These are phyloP conservation scores for Keithomyces neogunnii DNA, from an alignment of 2,329 filamentous ascomycete genomes.

Conservation along the genomic window DNA sequence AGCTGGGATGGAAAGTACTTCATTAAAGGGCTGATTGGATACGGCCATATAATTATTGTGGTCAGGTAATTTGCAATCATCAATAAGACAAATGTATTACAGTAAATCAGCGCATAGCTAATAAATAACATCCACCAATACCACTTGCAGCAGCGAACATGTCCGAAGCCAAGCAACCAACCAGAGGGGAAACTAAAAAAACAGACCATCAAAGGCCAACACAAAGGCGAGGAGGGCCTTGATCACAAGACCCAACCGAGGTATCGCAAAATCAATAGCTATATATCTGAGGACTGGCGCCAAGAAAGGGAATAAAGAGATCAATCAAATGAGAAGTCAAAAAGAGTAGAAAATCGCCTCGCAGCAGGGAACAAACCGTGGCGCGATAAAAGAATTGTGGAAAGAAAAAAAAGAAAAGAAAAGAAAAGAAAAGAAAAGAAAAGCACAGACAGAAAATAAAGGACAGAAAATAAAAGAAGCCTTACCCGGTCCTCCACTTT, in stretches of 20 bases:
- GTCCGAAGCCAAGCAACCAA: neutral
- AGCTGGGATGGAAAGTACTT: too few relatives aligned
- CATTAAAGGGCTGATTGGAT: too few relatives aligned
- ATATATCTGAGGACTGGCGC: slow-evolving; percentile 1
- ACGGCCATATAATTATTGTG: too few relatives aligned
- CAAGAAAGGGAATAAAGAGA: neutral
- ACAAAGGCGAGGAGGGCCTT: slow-evolving; percentile 4
- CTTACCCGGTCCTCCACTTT: slow-evolving; percentile 6
- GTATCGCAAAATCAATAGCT: slow-evolving; percentile 10
- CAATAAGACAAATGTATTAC: neutral
- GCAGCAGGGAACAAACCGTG: neutral
- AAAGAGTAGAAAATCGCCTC: neutral
- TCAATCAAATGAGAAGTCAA: neutral
- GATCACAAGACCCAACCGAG: slow-evolving; percentile 10
- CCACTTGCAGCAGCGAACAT: neutral
- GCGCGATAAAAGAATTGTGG: neutral
- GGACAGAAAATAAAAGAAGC: neutral
- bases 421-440: neutral
- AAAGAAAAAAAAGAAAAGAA: neutral
- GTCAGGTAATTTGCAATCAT: neutral
- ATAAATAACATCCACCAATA: neutral
- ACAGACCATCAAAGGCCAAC: slow-evolving; percentile 1
- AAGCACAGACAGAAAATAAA: neutral
- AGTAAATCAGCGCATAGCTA: neutral
- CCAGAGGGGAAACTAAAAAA: neutral